Evolutionary conservation across 2,329 filamentous ascomycete species (phyloP).

Genomic region (Ophiocordyceps camponoti-saundersi): DNA sequence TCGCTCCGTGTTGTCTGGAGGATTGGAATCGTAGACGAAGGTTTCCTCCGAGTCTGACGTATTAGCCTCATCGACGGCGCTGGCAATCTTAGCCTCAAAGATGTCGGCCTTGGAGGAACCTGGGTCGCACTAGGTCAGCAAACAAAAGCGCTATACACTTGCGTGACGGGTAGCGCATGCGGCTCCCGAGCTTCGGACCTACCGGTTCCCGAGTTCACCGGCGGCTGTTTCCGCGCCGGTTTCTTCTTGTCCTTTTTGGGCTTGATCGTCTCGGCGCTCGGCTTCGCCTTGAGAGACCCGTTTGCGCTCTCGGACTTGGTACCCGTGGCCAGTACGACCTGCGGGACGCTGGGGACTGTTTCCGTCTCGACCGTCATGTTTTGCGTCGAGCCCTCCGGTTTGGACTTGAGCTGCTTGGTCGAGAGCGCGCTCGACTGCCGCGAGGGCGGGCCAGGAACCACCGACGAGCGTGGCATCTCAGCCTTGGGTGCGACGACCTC

Average conservation of each 20-base stretch:
- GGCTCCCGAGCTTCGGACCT: conserved; percentile 17
- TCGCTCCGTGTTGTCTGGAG: conserved; percentile 47
- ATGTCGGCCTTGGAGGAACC: conserved; percentile 93
- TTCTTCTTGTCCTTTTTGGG: conserved; percentile 89
- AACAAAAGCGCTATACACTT: neutral
- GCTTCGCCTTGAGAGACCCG: conserved; percentile 68
- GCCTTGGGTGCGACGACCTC: conserved; percentile 41
- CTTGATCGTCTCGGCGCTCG: conserved; percentile 88
- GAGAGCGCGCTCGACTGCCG: conserved; percentile 49
- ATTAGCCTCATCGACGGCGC: conserved; percentile 86
- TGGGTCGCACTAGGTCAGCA: conserved; percentile 14
- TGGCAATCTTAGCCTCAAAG: conserved; percentile 93
- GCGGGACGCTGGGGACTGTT: conserved; percentile 80
- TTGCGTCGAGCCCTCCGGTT: conserved; percentile 60
- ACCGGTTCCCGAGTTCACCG: conserved; percentile 57
- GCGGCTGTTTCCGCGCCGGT: conserved; percentile 54
- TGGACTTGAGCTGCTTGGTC: conserved; percentile 51
- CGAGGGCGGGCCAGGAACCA: conserved; percentile 35
- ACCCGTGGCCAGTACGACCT: conserved; percentile 53
- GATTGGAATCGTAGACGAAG: conserved; percentile 98
- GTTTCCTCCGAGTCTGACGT: conserved; percentile 97
- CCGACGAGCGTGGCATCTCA: conserved; percentile 23
- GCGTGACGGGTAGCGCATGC: neutral
- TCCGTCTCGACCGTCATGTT: conserved; percentile 98
- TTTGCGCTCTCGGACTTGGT: conserved; percentile 46